Evolutionary conservation across 2,329 filamentous ascomycete species (phyloP).

Genomic region (Leptodontidium sp.): DNA sequence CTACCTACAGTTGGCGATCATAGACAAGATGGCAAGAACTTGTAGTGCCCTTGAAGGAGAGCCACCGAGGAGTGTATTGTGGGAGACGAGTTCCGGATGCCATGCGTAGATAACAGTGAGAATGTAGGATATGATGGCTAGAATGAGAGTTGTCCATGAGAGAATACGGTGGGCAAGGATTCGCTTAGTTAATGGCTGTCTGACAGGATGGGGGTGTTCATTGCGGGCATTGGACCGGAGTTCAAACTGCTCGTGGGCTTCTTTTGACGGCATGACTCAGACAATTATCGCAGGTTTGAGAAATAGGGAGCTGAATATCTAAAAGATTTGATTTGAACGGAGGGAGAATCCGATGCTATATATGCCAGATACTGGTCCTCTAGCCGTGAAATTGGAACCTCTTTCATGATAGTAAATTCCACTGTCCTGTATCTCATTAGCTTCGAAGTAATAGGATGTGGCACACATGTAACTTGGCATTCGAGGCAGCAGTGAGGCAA

Average conservation of each 20-base stretch:
- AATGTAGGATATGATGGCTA: background rate
- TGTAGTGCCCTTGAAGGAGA: slow-evolving; percentile 10
- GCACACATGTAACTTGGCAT: too few relatives aligned
- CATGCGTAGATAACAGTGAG: slow-evolving; percentile 7
- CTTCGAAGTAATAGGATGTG: too few relatives aligned
- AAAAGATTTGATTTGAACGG: too few relatives aligned
- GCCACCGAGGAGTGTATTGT: background rate
- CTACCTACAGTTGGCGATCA: background rate
- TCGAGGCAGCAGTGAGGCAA: too few relatives aligned
- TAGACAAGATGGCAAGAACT: background rate
- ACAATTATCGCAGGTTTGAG: background rate
- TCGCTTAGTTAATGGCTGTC: background rate
- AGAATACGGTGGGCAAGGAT: background rate
- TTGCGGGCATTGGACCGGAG: background rate
- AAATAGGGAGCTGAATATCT: too few relatives aligned
- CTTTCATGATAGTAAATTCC: too few relatives aligned
- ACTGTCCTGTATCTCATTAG: too few relatives aligned
- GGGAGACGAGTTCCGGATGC: slow-evolving; percentile 6
- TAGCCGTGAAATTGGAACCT: too few relatives aligned
- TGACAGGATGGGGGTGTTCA: background rate
- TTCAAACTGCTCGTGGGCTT: background rate
- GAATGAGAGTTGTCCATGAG: slow-evolving; percentile 2
- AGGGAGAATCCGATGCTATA: too few relatives aligned
- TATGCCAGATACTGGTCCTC: too few relatives aligned
- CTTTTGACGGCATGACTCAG: background rate